Evolutionary conservation across 2,329 filamentous ascomycete genomes (phyloP).

Genomic region (Cyanodermella asteris): DNA sequence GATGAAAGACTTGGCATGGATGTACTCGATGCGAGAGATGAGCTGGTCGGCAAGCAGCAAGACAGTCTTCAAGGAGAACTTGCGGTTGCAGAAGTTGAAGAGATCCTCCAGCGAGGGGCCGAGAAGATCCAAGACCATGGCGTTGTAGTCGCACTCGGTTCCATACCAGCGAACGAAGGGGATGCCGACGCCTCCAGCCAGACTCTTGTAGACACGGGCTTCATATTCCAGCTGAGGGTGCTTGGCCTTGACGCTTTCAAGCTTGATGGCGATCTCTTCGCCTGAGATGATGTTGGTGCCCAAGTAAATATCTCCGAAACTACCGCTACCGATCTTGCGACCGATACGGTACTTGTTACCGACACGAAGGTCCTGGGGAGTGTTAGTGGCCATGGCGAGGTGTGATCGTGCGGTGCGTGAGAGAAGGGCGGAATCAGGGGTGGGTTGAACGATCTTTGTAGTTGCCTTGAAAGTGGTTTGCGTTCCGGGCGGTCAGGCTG

Average conservation of each 20-base stretch:
- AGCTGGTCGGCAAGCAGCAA: conserved; percentile 90
- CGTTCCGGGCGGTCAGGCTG: no score
- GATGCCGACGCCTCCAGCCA: conserved; percentile 91
- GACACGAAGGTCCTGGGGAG: conserved; percentile 92
- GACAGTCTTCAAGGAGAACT: conserved; percentile 97
- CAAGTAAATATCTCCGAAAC: conserved; percentile 19
- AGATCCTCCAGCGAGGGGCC: conserved; percentile 91
- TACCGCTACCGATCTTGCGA: conserved; percentile 94
- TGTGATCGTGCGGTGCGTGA: no score
- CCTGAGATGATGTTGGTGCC: conserved; percentile 99
- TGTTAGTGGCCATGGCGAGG: no score
- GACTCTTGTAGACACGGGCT: conserved; percentile 66
- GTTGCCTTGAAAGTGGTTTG: no score
- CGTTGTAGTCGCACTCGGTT: conserved; percentile 98
- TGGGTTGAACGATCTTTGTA: no score
- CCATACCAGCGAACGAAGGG: conserved; percentile 99
- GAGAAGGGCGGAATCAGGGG: no score
- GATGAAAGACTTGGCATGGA: conserved; percentile 98
- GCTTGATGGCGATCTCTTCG: conserved; percentile 98
- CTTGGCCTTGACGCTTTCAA: conserved; percentile 98
- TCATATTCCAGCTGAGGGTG: conserved; percentile 98
- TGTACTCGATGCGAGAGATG: conserved; percentile 98
- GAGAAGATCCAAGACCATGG: conserved; percentile 94
- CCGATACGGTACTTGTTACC: conserved; percentile 99
- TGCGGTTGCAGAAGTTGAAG: conserved; percentile 99